These are phyloP conservation scores for Boechera stricta DNA, from an alignment of 345 rosid species.

Conservation along the genomic window DNA sequence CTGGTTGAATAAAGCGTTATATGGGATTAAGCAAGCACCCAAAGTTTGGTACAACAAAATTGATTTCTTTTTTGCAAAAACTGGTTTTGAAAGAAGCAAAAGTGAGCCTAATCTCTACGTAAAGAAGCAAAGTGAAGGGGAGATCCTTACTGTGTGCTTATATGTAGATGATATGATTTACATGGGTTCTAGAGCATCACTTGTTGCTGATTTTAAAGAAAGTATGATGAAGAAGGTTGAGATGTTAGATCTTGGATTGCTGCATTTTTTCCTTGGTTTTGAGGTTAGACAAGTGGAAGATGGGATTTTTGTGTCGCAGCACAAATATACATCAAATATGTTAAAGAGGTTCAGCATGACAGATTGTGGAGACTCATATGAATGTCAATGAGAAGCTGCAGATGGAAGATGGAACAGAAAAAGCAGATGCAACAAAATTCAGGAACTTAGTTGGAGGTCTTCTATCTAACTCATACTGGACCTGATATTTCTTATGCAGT, in stretches of 20 bases:
- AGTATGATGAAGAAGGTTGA: not conserved
- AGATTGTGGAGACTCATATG: not conserved
- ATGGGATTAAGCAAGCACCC: not conserved
- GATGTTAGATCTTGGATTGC: not conserved
- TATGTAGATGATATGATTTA: not conserved
- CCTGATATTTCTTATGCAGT: too few relatives aligned
- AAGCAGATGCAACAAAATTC: too few relatives aligned
- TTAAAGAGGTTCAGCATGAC: not conserved
- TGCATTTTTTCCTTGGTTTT: not conserved
- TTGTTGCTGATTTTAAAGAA: not conserved
- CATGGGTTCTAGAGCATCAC: conserved; percentile 2
- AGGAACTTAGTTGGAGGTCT: too few relatives aligned
- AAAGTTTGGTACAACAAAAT: conserved; percentile 6
- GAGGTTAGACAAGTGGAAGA: conserved; percentile 8
- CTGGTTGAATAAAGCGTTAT: not conserved
- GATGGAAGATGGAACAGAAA: not conserved
- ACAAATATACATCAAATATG: not conserved
- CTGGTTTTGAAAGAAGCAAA: not conserved
- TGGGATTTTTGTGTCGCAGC: not conserved
- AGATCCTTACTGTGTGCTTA: not conserved
- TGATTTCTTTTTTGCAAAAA: conserved; percentile 9
- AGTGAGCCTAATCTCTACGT: not conserved
- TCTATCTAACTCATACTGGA: too few relatives aligned
- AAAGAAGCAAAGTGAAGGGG: not conserved
- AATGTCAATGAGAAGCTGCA: conserved; percentile 17